A percentile compares a stretch with the other conserved stretches of the same genome.
phyloP scores from a whole-genome alignment of 306 rosid genomes.

The Prunus salicina region DNA sequence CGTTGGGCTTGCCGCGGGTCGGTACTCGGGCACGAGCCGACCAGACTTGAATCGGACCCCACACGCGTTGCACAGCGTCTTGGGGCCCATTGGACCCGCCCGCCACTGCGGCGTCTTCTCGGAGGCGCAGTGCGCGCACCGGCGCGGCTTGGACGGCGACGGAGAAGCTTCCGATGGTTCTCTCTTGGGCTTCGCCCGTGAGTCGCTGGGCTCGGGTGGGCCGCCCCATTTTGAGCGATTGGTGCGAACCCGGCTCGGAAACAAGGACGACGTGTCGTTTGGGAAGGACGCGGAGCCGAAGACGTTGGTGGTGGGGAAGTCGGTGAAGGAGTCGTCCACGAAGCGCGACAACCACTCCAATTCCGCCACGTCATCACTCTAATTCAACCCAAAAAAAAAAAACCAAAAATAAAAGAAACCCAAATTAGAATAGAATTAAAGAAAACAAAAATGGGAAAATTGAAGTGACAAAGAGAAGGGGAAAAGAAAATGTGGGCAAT shows the following conservation, averaged over 20 bases:
- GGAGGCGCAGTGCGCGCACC: constrained; percentile 59
- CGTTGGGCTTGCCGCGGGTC: constrained; percentile 64
- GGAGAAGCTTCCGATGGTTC: not conserved
- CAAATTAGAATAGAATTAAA: too few relatives aligned
- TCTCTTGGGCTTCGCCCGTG: not conserved
- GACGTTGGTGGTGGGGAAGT: constrained; percentile 10
- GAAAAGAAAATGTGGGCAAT: not conserved
- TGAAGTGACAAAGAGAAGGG: not conserved
- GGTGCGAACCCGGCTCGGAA: constrained; percentile 30
- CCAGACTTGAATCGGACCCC: constrained; percentile 69
- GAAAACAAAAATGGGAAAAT: not conserved
- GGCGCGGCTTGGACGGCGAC: not conserved
- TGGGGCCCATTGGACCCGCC: constrained; percentile 68
- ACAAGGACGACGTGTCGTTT: constrained; percentile 31
- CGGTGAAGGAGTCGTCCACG: constrained; percentile 58
- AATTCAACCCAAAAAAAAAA: not conserved
- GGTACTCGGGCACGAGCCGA: constrained; percentile 58
- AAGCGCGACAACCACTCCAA: constrained; percentile 68
- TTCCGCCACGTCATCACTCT: constrained; percentile 46
- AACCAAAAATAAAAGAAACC: not conserved
- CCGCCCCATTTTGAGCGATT: constrained; percentile 20
- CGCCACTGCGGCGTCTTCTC: constrained; percentile 73
- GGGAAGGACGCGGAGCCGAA: not conserved
- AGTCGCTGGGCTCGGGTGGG: not conserved
- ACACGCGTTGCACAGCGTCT: constrained; percentile 68